A percentile compares a stretch with the other conserved stretches of the same genome.
Conservation (phyloP, 805 yeast species). For the Kazachstania taianensis region DNA sequence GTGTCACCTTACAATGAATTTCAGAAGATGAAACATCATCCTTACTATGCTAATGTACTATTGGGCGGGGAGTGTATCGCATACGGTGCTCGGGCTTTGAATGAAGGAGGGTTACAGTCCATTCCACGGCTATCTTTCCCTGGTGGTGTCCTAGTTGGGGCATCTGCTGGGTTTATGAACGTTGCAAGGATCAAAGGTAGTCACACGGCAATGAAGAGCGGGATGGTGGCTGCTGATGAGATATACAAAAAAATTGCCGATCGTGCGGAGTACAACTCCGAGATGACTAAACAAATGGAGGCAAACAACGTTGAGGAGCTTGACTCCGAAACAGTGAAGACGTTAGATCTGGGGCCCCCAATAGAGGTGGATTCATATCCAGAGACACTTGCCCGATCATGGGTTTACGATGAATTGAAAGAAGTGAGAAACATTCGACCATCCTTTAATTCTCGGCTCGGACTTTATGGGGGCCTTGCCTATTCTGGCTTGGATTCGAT, state of each 20-base stretch:
- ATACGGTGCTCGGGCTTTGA: slow-evolving; percentile 91
- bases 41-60: slow-evolving; percentile 62
- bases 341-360: slow-evolving; percentile 9
- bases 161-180: slow-evolving; percentile 92
- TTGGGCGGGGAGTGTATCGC: slow-evolving; percentile 88
- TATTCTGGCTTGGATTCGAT: slow-evolving; percentile 80
- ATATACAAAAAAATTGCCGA: slow-evolving; percentile 48
- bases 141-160: slow-evolving; percentile 93
- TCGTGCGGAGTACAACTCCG: slow-evolving; percentile 33
- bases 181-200: slow-evolving; percentile 97
- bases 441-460: slow-evolving; percentile 69
- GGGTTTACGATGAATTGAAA: slow-evolving; percentile 78
- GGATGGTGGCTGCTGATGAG: slow-evolving; percentile 87
- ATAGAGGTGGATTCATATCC: slow-evolving; percentile 53
- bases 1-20: slow-evolving; percentile 93
- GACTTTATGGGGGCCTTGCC: slow-evolving; percentile 69
- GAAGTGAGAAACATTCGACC: slow-evolving; percentile 90
- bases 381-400: slow-evolving; percentile 55
- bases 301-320: background rate
- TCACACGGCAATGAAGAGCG: slow-evolving; percentile 94
- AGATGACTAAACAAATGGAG: slow-evolving; percentile 34
- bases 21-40: slow-evolving; percentile 88
- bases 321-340: slow-evolving; percentile 28
- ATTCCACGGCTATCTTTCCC: slow-evolving; percentile 88
- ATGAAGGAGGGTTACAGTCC: slow-evolving; percentile 94